These are phyloP conservation scores for Penicillium nucicola DNA, from an alignment of 495 filamentous ascomycete genomes.

Conservation along the genomic window DNA sequence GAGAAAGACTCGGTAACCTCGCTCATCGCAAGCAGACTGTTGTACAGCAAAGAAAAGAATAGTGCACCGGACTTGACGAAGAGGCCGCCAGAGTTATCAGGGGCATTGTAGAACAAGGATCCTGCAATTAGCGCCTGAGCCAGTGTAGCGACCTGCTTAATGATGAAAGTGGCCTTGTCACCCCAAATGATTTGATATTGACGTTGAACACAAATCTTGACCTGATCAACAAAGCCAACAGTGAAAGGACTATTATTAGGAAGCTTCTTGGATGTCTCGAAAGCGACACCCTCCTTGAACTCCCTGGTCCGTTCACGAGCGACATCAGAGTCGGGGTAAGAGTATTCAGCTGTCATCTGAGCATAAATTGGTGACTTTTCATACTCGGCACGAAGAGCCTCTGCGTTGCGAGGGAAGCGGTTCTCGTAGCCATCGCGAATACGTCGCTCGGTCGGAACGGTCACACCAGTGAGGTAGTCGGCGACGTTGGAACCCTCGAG, in stretches of 20 bases:
- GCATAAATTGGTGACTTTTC: slow-evolving; percentile 33
- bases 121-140: slow-evolving; percentile 40
- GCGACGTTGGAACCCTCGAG: slow-evolving; percentile 66
- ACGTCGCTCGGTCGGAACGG: slow-evolving; percentile 62
- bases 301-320: slow-evolving; percentile 42
- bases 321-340: slow-evolving; percentile 43
- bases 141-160: slow-evolving; percentile 52
- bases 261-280: slow-evolving; percentile 38
- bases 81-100: slow-evolving; percentile 39
- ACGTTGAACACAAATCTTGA: slow-evolving; percentile 51
- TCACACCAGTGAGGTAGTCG: slow-evolving; percentile 68
- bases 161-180: slow-evolving; percentile 56
- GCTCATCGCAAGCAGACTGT: slow-evolving; percentile 66
- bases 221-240: slow-evolving; percentile 54
- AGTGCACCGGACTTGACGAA: slow-evolving; percentile 53
- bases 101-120: slow-evolving; percentile 39
- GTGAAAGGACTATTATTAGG: slow-evolving; percentile 51
- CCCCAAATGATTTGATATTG: slow-evolving; percentile 60
- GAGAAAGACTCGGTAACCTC: slow-evolving; percentile 70
- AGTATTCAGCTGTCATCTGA: slow-evolving; percentile 44
- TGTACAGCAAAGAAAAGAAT: slow-evolving; percentile 77
- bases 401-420: slow-evolving; percentile 46
- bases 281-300: slow-evolving; percentile 47
- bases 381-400: slow-evolving; percentile 36
- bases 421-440: slow-evolving; percentile 52